phyloP scores from a whole-genome alignment of 345 rosid species.

The Cardamine occulta region DNA sequence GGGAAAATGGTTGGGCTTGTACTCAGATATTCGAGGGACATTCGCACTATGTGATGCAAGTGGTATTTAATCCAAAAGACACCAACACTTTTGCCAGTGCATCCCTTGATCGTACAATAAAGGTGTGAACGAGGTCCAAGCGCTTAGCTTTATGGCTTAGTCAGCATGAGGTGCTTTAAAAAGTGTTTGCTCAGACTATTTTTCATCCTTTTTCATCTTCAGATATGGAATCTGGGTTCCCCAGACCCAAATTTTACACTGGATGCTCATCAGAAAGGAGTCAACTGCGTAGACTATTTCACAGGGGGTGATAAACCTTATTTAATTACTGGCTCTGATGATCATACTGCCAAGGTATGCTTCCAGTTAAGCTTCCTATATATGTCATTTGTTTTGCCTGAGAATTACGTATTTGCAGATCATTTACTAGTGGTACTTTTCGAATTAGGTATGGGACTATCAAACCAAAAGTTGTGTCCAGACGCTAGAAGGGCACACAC shows the following conservation, averaged over 20 bases:
- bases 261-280: conserved; percentile 95
- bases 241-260: conserved; percentile 92
- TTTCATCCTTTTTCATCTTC: conserved; percentile 33
- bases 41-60: conserved; percentile 99
- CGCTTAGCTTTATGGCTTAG: conserved; percentile 18
- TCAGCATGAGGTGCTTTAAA: not conserved
- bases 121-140: conserved; percentile 51
- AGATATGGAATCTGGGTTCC: conserved; percentile 97
- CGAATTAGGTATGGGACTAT: conserved; percentile 78
- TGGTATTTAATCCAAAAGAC: conserved; percentile 85
- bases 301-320: conserved; percentile 95
- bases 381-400: conserved; percentile 14
- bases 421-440: conserved; percentile 23
- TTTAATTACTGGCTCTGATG: conserved; percentile 86
- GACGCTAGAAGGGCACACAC: conserved; percentile 78
- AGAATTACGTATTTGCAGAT: conserved; percentile 11
- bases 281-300: conserved; percentile 88
- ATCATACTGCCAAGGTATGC: conserved; percentile 88
- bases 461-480: conserved; percentile 87
- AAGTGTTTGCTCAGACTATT: conserved; percentile 18
- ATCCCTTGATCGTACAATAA: conserved; percentile 89
- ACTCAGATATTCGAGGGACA: conserved; percentile 96
- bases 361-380: conserved; percentile 22
- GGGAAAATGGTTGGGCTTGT: conserved; percentile 98
- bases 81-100: conserved; percentile 96